Base-by-base conservation (phyloP, 768 basidiomycete genomes). In the Naganishia kalamii region DNA sequence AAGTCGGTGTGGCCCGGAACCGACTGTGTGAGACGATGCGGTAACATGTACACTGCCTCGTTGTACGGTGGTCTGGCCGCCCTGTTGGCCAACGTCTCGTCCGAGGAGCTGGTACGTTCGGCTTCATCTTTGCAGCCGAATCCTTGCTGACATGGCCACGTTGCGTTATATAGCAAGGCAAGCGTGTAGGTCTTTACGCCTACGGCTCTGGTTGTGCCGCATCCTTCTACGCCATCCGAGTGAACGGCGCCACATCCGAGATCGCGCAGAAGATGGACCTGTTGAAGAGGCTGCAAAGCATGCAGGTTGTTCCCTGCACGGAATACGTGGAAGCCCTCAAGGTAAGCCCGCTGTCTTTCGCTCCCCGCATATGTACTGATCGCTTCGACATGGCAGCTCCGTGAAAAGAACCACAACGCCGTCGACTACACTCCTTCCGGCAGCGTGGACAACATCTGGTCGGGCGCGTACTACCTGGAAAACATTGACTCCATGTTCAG, bases 11-110 rank as follows among this genome's bases (percentile, higher is more conserved):
- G 85, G 69, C 89, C 91, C 8, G 83, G 82, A 27, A 92, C 94
- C 85, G 85, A 86, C 63, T 88, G 87, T 81, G 91, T 92, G 29
- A 85, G 86, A 75, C 87, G 92, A 48, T 85, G 94, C 69, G 96
- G 96, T 15, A 98, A 99, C 85, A 94, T 92, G 88, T 97, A 99
- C 84, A 94, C 96, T 13, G 96, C 88, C 15, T 93, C 91, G 17
- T 83, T 99, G 12, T 98, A 93, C 76, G 92, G 91, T 48, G 92
- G 92, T 70, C 85, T 99, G 66, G 89, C 93, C 41, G 91, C 89
- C 8, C 82, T 98, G 30, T 75, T 99, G 46, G 84, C 88, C 48
- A 82, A 83, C 27, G 84, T 90, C 41, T 85, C 86, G 71, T 86
- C 89, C 10, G 78, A 83, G 7, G 82, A 85, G 69, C 82, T 93